These are phyloP conservation scores for Gossypioides kirkii DNA, from an alignment of 345 rosid genomes.

Conservation along the genomic window DNA sequence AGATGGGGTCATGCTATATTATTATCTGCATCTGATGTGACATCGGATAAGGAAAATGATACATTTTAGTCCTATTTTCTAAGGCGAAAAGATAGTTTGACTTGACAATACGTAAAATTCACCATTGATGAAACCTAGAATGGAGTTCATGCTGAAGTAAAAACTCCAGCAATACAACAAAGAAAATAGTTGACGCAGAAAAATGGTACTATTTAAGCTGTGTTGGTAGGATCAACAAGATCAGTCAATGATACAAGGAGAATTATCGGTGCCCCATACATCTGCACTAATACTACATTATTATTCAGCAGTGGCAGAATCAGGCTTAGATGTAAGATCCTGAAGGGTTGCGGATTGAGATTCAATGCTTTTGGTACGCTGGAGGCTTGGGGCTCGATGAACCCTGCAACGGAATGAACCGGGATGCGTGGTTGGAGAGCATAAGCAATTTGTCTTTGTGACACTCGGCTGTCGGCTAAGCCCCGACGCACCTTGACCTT, in stretches of 20 bases:
- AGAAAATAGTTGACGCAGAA: neutral
- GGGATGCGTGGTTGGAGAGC: constrained; percentile 72
- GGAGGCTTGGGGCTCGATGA: constrained; percentile 46
- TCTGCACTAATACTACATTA: neutral
- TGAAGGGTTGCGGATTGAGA: constrained; percentile 24
- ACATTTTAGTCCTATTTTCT: no score
- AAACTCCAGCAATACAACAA: neutral
- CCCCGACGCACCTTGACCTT: neutral
- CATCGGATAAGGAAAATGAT: no score
- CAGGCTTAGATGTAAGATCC: constrained; percentile 24
- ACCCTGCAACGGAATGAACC: constrained; percentile 62
- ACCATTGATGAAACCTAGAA: neutral
- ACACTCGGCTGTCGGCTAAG: constrained; percentile 53
- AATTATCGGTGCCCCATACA: neutral
- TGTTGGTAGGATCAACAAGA: neutral
- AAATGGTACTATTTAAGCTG: neutral
- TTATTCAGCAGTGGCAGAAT: constrained; percentile 5
- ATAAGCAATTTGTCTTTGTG: constrained; percentile 51
- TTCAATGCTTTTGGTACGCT: constrained; percentile 55
- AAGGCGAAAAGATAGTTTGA: neutral
- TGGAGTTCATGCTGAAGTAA: neutral
- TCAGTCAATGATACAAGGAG: neutral
- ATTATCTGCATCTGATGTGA: no score
- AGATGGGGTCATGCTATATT: neutral
- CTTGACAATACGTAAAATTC: neutral